A percentile compares a stretch with the other conserved stretches of the same genome.
Conservation (phyloP, 23 red algal species). For the Gracilariopsis chorda region DNA sequence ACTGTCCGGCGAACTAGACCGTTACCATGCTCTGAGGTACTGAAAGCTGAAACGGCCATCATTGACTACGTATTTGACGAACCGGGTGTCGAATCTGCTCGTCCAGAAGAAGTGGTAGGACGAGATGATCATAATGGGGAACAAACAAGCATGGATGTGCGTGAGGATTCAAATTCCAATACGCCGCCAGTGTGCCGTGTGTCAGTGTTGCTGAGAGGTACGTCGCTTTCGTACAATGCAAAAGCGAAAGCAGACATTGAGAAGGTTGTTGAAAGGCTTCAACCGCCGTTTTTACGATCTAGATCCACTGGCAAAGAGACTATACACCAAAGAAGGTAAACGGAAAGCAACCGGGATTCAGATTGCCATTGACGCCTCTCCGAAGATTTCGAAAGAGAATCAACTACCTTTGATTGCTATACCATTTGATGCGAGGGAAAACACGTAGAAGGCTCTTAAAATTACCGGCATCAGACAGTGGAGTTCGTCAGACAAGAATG, state of each 20-base stretch:
- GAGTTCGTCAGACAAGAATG: not conserved
- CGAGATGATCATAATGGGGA: not conserved
- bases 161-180: slow-evolving; percentile 5
- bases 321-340: slow-evolving; percentile 29
- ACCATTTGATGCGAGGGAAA: slow-evolving; percentile 30
- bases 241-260: slow-evolving; percentile 47
- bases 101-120: not conserved
- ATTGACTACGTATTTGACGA: slow-evolving; percentile 66
- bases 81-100: slow-evolving; percentile 2
- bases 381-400: not conserved
- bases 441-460: slow-evolving; percentile 23
- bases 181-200: slow-evolving; percentile 40
- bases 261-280: slow-evolving; percentile 35
- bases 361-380: slow-evolving; percentile 46
- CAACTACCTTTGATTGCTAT: not conserved
- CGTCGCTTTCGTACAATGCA: slow-evolving; percentile 39
- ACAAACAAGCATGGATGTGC: not conserved
- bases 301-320: slow-evolving; percentile 10
- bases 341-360: slow-evolving; percentile 38
- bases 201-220: slow-evolving; percentile 25
- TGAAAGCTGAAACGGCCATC: slow-evolving; percentile 21
- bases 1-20: not conserved
- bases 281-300: slow-evolving; percentile 48
- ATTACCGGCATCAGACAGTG: slow-evolving; percentile 1
- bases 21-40: slow-evolving; percentile 35